These are phyloP conservation scores for Blastobotrys elegans DNA, from an alignment of 1,139 yeast genomes.

Conservation along the genomic window DNA sequence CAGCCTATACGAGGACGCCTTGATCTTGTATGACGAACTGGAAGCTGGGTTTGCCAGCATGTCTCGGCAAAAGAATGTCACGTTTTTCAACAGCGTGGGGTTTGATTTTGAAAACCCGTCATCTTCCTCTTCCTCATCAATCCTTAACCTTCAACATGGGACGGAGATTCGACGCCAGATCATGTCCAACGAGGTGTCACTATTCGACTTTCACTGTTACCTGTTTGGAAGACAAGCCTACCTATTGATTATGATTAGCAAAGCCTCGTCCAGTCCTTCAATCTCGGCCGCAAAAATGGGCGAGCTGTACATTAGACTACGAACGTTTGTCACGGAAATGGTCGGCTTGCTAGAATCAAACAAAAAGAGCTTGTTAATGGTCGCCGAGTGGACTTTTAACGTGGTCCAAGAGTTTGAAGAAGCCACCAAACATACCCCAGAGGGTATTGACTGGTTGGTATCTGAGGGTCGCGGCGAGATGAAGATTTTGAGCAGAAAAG, in stretches of 20 bases:
- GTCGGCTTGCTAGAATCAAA: conserved; percentile 28
- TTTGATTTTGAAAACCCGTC: conserved; percentile 25
- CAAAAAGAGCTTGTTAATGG: conserved; percentile 23
- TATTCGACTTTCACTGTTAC: conserved; percentile 41
- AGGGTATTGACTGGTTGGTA: conserved; percentile 31
- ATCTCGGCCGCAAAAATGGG: conserved; percentile 33
- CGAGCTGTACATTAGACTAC: conserved; percentile 33
- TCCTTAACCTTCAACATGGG: conserved; percentile 19
- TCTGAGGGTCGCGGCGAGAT: conserved; percentile 39
- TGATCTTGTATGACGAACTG: conserved; percentile 43
- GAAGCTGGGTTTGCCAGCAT: conserved; percentile 28
- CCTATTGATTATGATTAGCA: conserved; percentile 31
- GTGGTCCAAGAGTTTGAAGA: conserved; percentile 33
- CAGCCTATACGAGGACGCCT: conserved; percentile 54
- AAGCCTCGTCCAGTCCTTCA: conserved; percentile 36
- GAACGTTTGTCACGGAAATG: conserved; percentile 42
- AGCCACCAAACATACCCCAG: conserved; percentile 25
- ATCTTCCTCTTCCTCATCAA: conserved; percentile 9
- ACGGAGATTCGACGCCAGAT: conserved; percentile 32
- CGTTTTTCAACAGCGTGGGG: conserved; percentile 30
- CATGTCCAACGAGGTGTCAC: conserved; percentile 36
- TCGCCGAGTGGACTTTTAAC: conserved; percentile 35
- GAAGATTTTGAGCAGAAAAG: conserved; percentile 32
- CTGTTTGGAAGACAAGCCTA: conserved; percentile 40
- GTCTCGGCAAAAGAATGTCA: conserved; percentile 22